These are phyloP conservation scores for Laburnicola sp. DNA, from an alignment of 2,329 filamentous ascomycete species.

Conservation along the genomic window DNA sequence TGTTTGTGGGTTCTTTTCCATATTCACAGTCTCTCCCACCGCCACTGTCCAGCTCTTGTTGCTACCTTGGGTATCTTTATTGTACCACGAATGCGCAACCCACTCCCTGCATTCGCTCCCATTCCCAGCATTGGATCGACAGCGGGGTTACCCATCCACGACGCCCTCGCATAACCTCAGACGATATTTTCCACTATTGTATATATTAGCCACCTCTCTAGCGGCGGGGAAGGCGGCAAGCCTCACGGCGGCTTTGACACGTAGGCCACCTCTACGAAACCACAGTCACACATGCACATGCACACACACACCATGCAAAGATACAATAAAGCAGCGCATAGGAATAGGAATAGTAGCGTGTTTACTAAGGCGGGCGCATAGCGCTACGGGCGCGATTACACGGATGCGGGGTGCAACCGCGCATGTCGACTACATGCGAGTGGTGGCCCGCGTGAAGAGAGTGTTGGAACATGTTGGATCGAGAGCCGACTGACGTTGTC, in stretches of 20 bases:
- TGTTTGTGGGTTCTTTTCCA: neutral
- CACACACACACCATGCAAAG: too few species aligned
- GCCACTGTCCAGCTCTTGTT: too few species aligned
- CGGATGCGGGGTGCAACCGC: neutral
- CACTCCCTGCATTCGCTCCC: too few species aligned
- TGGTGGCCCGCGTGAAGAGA: neutral
- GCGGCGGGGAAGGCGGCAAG: neutral
- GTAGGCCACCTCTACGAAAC: too few species aligned
- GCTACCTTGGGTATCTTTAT: too few species aligned
- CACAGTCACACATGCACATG: too few species aligned
- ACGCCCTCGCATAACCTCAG: neutral
- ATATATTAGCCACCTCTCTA: neutral
- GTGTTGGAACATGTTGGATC: too few species aligned
- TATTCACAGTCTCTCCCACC: neutral
- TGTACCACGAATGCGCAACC: neutral
- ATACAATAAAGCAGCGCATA: too few species aligned
- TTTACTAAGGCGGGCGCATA: too few species aligned
- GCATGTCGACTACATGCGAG: neutral
- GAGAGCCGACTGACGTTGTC: too few species aligned
- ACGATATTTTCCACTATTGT: neutral
- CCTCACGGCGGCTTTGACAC: neutral
- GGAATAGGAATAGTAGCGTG: too few species aligned
- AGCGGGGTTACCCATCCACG: neutral
- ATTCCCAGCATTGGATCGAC: neutral
- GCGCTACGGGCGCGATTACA: neutral